Evolutionary conservation across 768 basidiomycete species (phyloP).

Genomic region (Dentipellis sp.): DNA sequence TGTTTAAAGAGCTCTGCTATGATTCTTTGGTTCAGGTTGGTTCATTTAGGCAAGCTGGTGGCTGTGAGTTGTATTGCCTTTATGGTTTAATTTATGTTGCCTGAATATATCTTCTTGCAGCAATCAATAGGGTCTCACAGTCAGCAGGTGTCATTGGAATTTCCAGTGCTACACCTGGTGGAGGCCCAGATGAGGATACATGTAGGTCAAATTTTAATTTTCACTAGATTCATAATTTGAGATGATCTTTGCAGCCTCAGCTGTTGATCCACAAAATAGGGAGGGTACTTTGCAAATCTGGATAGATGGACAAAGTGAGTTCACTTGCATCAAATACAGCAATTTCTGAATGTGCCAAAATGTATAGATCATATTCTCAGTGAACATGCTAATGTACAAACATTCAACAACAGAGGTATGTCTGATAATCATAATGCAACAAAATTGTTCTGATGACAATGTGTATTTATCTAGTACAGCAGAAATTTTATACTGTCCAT

Average conservation of each 20-base stretch:
- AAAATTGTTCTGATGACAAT: background rate
- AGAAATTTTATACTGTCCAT: conserved; percentile 12
- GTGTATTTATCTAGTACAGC: background rate
- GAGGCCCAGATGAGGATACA: background rate
- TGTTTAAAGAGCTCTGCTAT: background rate
- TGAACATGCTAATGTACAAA: conserved; percentile 1
- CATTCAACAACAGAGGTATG: background rate
- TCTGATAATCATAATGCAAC: background rate
- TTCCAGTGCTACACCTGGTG: conserved; percentile 8
- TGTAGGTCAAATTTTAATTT: background rate
- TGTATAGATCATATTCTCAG: conserved; percentile 4
- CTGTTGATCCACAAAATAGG: conserved; percentile 3
- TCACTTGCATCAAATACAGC: background rate
- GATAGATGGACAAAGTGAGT: conserved; percentile 1
- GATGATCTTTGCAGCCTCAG: background rate
- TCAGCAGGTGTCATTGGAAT: conserved; percentile 4
- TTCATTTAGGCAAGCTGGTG: background rate
- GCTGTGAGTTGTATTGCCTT: background rate
- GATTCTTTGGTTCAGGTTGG: background rate
- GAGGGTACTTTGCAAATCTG: conserved; percentile 11
- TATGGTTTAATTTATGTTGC: background rate
- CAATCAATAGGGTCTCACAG: conserved; percentile 7
- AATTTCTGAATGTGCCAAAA: background rate
- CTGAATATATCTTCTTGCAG: background rate
- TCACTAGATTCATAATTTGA: background rate